Conservation (phyloP, 768 basidiomycete genomes). For the Phaeotremella skinneri region DNA sequence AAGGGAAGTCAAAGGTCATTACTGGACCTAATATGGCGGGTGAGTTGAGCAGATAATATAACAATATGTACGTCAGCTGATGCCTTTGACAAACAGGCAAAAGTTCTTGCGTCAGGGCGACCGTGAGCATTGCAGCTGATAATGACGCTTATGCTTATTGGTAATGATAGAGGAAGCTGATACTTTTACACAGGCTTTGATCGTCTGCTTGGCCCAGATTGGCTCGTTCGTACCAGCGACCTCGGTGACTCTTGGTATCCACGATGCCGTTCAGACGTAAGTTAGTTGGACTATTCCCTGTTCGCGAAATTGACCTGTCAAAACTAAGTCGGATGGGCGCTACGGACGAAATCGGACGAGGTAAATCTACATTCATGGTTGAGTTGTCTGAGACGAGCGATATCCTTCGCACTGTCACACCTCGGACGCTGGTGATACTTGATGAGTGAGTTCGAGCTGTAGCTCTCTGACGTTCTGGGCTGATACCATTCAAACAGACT, state of each 20-base stretch:
- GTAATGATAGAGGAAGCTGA: too few species aligned
- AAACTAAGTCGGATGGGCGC: constrained; percentile 74
- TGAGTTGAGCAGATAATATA: constrained; percentile 9
- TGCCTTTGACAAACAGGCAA: constrained; percentile 59
- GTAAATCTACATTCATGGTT: constrained; percentile 92
- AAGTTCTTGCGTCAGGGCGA: constrained; percentile 68
- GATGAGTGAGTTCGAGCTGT: constrained; percentile 57
- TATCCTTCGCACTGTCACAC: constrained; percentile 72
- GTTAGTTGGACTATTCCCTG: constrained; percentile 5
- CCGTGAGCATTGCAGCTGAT: constrained; percentile 61
- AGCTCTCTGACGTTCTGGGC: neutral
- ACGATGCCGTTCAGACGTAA: constrained; percentile 75
- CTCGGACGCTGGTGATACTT: constrained; percentile 77
- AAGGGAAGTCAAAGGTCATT: constrained; percentile 48
- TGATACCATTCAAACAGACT: constrained; percentile 25
- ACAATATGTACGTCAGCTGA: constrained; percentile 11
- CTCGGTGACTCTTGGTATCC: constrained; percentile 68
- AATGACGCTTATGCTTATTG: constrained; percentile 57
- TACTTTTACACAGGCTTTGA: constrained; percentile 26
- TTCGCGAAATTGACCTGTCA: neutral
- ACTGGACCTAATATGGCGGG: constrained; percentile 57
- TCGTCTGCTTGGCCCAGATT: constrained; percentile 70
- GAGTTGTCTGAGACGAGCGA: constrained; percentile 93
- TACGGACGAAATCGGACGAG: constrained; percentile 78
- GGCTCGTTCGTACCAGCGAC: constrained; percentile 82